Conservation (phyloP, 2,329 filamentous ascomycete genomes). For the Hyphodiscus sp. region DNA sequence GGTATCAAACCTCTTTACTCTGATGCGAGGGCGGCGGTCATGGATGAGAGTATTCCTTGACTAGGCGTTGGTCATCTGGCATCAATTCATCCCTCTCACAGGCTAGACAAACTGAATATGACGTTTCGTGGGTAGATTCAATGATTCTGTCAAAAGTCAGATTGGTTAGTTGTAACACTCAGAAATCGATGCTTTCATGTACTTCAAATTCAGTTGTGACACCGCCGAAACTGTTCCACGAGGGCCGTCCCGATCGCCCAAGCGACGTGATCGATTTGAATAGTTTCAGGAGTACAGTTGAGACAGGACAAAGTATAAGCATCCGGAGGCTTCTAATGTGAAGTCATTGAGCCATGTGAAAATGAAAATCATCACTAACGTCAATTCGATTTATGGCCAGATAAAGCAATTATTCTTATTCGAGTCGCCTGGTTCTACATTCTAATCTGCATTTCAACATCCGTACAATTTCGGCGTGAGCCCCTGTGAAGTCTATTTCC, state of each 20-base stretch:
- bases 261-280: too few species aligned
- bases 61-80: not conserved
- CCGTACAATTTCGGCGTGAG: not conserved
- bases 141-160: not conserved
- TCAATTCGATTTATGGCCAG: too few species aligned
- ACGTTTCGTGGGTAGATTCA: not conserved
- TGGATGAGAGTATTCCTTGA: constrained; percentile 25
- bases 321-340: too few species aligned
- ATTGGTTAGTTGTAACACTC: not conserved
- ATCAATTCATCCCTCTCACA: not conserved
- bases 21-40: constrained; percentile 57
- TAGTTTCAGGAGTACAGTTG: too few species aligned
- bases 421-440: not conserved
- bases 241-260: too few species aligned
- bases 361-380: too few species aligned
- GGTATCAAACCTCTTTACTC: constrained; percentile 68
- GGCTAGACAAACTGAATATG: not conserved
- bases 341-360: too few species aligned
- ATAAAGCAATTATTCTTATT: too few species aligned
- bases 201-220: not conserved
- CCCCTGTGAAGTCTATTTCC: not conserved
- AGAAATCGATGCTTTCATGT: not conserved
- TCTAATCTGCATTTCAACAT: not conserved
- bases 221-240: too few species aligned
- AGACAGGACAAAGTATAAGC: too few species aligned